A percentile compares a stretch with the other conserved stretches of the same genome.
These are phyloP conservation scores for Naganishia sp. DNA, from an alignment of 1,284 basidiomycete species.

Conservation along the genomic window DNA sequence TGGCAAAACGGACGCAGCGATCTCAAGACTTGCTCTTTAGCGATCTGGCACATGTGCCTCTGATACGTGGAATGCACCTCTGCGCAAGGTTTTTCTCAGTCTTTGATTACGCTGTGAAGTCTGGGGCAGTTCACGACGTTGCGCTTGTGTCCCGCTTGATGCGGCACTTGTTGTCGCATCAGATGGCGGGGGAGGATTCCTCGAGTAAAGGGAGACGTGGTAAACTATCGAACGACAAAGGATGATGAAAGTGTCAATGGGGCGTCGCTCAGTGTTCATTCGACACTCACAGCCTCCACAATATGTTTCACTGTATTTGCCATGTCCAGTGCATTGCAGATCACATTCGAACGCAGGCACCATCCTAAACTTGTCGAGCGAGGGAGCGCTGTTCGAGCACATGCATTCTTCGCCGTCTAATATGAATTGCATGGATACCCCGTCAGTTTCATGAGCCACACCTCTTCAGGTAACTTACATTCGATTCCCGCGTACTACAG, in stretches of 20 bases:
- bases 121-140: no score
- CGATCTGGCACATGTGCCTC: no score
- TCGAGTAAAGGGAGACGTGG: not conserved
- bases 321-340: conserved; percentile 8
- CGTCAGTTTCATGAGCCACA: not conserved
- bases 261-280: not conserved
- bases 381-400: conserved; percentile 15
- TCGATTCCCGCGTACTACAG: conserved; percentile 16
- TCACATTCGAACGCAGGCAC: conserved; percentile 12
- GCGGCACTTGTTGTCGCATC: no score
- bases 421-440: not conserved
- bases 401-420: conserved; percentile 9
- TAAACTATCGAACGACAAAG: not conserved
- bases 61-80: no score
- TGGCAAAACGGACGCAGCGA: no score
- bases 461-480: not conserved
- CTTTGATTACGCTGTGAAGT: no score
- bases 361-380: conserved; percentile 5
- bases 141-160: no score
- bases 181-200: not conserved
- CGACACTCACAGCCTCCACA: conserved; percentile 11
- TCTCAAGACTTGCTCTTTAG: no score
- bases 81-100: no score
- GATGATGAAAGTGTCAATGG: not conserved
- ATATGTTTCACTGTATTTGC: conserved; percentile 16